Evolutionary conservation across 148 eudicot genomes (phyloP), one percentile per base, ranked within the genome.

Genomic region (Arbutus unedo): DNA sequence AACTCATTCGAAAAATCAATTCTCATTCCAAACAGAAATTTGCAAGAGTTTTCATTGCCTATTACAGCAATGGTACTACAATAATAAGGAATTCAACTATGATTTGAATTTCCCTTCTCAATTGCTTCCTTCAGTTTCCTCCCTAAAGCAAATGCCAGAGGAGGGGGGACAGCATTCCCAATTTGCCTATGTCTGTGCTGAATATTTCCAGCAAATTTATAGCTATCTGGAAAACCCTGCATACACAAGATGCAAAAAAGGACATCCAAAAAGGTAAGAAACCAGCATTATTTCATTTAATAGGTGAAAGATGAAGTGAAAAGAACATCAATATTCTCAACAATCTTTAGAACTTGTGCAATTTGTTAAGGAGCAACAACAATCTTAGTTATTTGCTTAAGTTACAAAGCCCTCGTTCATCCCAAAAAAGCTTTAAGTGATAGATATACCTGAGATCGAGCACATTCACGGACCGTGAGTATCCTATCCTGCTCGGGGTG

Each of bases 161-260:
- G 99, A 45, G 99, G 99, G 74, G 99, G 99, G 82, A 94, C 98
- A 9, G 98, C 98, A 80, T 96, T 96, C 23, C 99, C 99, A 48
- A 96, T 94, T 88, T 96, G 99, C 82, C 97, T 76, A 86, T 96
- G 97, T 90, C 86, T 94, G 86, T 92, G 93, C 45, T 88, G 88
- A 60, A 94, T 91, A 79, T 89, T 96, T 16, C 99, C 99, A 19
- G 89, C 81, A 87, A 96, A 94, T 77, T 92, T 89, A 49, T 96
- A 96, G 83, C 90, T 84, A 78, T 96, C 99, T 0, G 95, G 95
- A 57, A 96, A 96, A 15, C 98, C 99, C 99, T 96, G 88, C 88
- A 90, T 15, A 19, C 74, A 66, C 53, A 47, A 51, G 49, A 80
- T 31, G 50, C 67, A 41, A 45, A 16, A 64, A 47, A 44, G n/a